Evolutionary conservation across 2,329 filamentous ascomycete genomes (phyloP), one percentile per base, ranked within the genome.

Genomic region (Dothiorella sarmentorum): DNA sequence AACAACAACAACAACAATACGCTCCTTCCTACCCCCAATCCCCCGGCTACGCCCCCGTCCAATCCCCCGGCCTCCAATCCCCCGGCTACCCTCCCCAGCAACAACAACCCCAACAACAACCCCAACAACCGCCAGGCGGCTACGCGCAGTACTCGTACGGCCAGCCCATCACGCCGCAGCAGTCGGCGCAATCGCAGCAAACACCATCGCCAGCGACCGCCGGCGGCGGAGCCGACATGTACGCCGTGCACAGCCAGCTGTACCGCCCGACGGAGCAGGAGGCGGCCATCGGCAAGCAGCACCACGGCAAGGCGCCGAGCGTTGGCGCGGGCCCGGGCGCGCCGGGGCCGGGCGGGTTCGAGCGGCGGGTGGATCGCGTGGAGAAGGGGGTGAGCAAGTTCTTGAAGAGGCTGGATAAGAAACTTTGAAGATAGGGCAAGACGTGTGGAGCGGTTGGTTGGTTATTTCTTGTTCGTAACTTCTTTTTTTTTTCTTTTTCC

Each of bases 341-440:
- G 38, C 64, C 70, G 3, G 62, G 65, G 43, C 69, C 74, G 61
- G 82, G 78, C 73, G 83, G 80, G 68, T 71, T 90, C 27, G 87
- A 89, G 66, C 82, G 85, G 69, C 81, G 83, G 61, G 84, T 87
- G 0, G 85, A 83, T 26, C 80, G 83, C 65, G 66, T 91, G 31
- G 88, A 91, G 75, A 85, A 85, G 70, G 85, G 87, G 1, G 82
- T 91, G 4, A 82, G 84, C 26, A 84, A 85, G 6, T 86, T 91
- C 78, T 72, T 91, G 63, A 90, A 87, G 80, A 90, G 86, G 75
- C 81, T 91, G 72, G 88, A 91, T 76, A 90, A 89, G 83, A 88
- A 85, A 69, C 86, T 87, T 73, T 71, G 64, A 61, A n/a, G n/a
- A n/a, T n/a, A n/a, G n/a, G n/a, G n/a, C n/a, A n/a, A n/a, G n/a